Evolutionary conservation across 129 eudicot genomes (phyloP).

Genomic region (Artemisia argyi): DNA sequence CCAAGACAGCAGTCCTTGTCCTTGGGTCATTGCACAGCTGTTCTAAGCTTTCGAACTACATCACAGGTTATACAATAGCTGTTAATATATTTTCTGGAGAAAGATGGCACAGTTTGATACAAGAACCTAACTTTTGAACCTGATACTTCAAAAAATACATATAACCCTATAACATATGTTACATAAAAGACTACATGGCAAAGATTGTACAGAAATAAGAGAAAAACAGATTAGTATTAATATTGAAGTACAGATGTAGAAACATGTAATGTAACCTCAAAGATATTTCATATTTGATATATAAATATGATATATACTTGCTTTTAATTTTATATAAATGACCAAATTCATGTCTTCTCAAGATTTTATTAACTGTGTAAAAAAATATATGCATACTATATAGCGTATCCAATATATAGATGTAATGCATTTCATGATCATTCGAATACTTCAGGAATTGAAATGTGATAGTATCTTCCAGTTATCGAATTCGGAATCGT

Average conservation of each 20-base stretch:
- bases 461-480: not conserved
- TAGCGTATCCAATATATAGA: not conserved
- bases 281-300: not conserved
- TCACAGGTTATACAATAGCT: conserved; percentile 12
- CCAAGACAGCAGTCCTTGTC: conserved; percentile 61
- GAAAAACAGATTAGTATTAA: no score
- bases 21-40: conserved; percentile 68
- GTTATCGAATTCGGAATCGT: not conserved
- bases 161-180: no score
- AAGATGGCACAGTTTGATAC: no score
- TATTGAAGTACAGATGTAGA: not conserved
- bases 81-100: conserved; percentile 3
- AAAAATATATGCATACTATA: not conserved
- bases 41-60: conserved; percentile 57
- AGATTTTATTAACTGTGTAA: not conserved
- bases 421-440: not conserved
- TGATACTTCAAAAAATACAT: no score
- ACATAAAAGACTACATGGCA: no score
- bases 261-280: not conserved
- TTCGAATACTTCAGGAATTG: not conserved
- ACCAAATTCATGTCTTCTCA: not conserved
- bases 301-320: not conserved
- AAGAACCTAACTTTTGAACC: no score
- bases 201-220: no score
- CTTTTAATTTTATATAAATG: not conserved